These are phyloP conservation scores for Heliamphora pulchella DNA, from an alignment of 179 eudicot genomes.

Conservation along the genomic window DNA sequence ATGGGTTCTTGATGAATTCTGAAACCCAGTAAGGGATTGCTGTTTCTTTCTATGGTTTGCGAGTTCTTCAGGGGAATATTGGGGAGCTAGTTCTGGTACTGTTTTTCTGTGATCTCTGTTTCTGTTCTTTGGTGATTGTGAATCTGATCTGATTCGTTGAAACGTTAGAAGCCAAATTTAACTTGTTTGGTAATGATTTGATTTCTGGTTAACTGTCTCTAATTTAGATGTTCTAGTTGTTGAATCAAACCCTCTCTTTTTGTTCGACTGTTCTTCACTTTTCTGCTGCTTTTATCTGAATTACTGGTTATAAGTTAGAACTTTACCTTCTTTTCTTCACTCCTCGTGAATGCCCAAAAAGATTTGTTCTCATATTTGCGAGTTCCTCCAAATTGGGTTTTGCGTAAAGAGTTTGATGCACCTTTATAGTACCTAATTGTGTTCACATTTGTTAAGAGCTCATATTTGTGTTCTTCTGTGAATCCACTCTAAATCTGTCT, in stretches of 20 bases:
- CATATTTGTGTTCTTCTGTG: background rate
- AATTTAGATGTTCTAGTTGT: background rate
- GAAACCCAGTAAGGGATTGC: constrained; percentile 34
- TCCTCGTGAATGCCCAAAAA: background rate
- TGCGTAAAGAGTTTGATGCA: background rate
- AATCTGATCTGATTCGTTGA: background rate
- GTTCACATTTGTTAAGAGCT: background rate
- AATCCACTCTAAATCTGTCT: background rate
- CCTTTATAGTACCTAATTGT: background rate
- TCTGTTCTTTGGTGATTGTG: background rate
- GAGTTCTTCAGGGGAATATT: constrained; percentile 7
- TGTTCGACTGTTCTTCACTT: constrained; percentile 3
- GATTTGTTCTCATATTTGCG: background rate
- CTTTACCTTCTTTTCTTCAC: background rate
- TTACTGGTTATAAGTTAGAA: background rate
- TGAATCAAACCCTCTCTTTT: constrained; percentile 2
- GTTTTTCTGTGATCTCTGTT: background rate
- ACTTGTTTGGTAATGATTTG: background rate
- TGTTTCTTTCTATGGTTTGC: constrained; percentile 13
- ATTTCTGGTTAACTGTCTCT: background rate
- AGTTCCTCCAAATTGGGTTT: background rate
- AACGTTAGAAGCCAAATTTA: background rate
- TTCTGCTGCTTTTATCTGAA: background rate
- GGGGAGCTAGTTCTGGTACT: constrained; percentile 3
- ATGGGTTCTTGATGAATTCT: constrained; percentile 44